Evolutionary conservation across 495 filamentous ascomycete genomes (phyloP).

Genomic region (Thermothielavioides terrestris): DNA sequence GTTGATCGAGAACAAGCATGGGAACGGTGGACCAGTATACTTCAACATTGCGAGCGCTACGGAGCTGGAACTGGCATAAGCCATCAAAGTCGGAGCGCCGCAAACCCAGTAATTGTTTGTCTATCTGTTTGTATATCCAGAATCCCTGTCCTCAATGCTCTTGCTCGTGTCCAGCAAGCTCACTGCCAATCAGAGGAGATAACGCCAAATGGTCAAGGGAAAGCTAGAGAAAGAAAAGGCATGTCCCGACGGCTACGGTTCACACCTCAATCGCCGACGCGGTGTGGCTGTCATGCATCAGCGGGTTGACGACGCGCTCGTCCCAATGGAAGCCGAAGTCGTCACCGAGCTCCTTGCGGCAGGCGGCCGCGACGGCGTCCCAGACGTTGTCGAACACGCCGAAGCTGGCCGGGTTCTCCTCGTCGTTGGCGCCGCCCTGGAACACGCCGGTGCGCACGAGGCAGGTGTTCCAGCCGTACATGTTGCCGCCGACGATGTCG

Average conservation of each 20-base stretch:
- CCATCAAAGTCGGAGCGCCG: too few species aligned
- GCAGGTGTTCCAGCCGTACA: conserved; percentile 77
- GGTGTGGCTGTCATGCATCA: conserved; percentile 44
- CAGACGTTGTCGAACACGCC: conserved; percentile 78
- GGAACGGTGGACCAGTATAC: too few species aligned
- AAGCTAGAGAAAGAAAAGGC: neutral
- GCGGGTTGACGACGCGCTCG: conserved; percentile 48
- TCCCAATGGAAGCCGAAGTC: conserved; percentile 46
- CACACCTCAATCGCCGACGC: conserved; percentile 45
- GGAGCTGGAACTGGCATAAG: too few species aligned
- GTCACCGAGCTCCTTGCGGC: conserved; percentile 67
- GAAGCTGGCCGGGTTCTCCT: conserved; percentile 90
- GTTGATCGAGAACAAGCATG: too few species aligned
- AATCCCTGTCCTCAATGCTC: neutral
- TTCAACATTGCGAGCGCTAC: too few species aligned
- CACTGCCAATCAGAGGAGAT: neutral
- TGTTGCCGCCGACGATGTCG: conserved; percentile 71
- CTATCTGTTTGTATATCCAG: too few species aligned
- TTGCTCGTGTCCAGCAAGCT: neutral
- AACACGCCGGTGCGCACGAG: conserved; percentile 60
- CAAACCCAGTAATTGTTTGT: too few species aligned
- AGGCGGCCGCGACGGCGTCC: conserved; percentile 89
- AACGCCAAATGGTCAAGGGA: neutral
- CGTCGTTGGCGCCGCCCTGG: conserved; percentile 63
- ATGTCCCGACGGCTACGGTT: conserved; percentile 6